phyloP scores from a whole-genome alignment of 495 filamentous ascomycete genomes.

The Neurospora tetraspora region DNA sequence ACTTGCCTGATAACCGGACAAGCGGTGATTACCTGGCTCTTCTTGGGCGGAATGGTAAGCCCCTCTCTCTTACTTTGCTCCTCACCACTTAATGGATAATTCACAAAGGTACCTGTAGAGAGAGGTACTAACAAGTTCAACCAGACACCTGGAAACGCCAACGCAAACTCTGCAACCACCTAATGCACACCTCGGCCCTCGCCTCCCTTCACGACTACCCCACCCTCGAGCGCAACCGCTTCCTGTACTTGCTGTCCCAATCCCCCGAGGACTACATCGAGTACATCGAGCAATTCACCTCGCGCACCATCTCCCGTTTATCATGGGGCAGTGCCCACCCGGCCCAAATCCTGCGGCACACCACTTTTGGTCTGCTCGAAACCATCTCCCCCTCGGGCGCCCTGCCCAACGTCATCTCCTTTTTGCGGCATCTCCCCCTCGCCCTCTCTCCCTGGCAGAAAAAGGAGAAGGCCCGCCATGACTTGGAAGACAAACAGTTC shows the following conservation, averaged over 20 bases:
- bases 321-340: constrained; percentile 45
- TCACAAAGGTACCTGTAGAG: too few species aligned
- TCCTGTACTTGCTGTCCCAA: constrained; percentile 35
- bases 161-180: constrained; percentile 45
- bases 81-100: too few species aligned
- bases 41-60: constrained; percentile 38
- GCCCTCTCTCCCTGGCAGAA: constrained; percentile 43
- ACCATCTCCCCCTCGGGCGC: constrained; percentile 48
- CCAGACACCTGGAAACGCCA: constrained; percentile 49
- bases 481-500: constrained; percentile 28
- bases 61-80: not conserved
- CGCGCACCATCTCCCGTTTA: constrained; percentile 47
- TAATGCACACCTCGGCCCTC: constrained; percentile 40
- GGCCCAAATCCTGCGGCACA: constrained; percentile 40
- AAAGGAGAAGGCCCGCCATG: constrained; percentile 32
- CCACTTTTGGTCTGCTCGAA: constrained; percentile 47
- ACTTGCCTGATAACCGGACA: constrained; percentile 44
- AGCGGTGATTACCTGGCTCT: constrained; percentile 48
- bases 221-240: constrained; percentile 42
- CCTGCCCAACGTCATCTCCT: constrained; percentile 39
- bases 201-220: constrained; percentile 41
- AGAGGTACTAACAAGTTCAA: not conserved
- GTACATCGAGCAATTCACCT: constrained; percentile 48
- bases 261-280: constrained; percentile 39
- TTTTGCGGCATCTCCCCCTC: constrained; percentile 34